phyloP scores from a whole-genome alignment of 495 filamentous ascomycete species.

The Xylaria cubensis region DNA sequence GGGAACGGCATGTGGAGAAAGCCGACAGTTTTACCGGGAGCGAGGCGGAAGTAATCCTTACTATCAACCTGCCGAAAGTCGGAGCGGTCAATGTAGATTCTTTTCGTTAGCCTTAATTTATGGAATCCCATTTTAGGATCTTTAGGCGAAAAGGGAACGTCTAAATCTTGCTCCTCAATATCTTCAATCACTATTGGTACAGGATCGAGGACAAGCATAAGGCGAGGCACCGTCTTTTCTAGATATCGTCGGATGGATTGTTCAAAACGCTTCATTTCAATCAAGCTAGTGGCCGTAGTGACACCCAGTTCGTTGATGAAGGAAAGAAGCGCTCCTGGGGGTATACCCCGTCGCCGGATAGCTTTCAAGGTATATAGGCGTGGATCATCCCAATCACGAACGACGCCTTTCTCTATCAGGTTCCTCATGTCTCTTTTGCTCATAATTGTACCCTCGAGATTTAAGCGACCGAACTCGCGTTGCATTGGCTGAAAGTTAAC shows the following conservation, averaged over 20 bases:
- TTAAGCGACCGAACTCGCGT: neutral
- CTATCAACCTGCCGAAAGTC: conserved; percentile 59
- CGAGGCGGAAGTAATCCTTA: conserved; percentile 90
- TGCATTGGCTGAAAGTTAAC: neutral
- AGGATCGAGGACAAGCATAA: neutral
- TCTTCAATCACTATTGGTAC: neutral
- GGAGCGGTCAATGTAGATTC: neutral
- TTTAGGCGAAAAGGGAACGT: neutral
- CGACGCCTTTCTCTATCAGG: neutral
- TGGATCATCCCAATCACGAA: neutral
- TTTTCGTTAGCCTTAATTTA: conserved; percentile 36
- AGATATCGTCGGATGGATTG: neutral
- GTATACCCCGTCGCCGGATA: neutral
- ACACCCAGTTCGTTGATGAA: neutral
- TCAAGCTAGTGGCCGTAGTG: neutral
- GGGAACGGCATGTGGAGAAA: conserved; percentile 77
- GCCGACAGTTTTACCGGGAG: conserved; percentile 84
- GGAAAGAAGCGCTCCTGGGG: too few relatives aligned
- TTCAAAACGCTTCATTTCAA: neutral
- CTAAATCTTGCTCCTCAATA: neutral
- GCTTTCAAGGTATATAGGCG: neutral
- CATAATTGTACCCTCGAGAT: neutral
- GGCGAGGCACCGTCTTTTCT: neutral
- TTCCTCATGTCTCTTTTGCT: neutral
- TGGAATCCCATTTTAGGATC: neutral